Evolutionary conservation across 345 rosid species (phyloP), one percentile per base, ranked within the genome.

Genomic region (Hibiscus mutabilis): DNA sequence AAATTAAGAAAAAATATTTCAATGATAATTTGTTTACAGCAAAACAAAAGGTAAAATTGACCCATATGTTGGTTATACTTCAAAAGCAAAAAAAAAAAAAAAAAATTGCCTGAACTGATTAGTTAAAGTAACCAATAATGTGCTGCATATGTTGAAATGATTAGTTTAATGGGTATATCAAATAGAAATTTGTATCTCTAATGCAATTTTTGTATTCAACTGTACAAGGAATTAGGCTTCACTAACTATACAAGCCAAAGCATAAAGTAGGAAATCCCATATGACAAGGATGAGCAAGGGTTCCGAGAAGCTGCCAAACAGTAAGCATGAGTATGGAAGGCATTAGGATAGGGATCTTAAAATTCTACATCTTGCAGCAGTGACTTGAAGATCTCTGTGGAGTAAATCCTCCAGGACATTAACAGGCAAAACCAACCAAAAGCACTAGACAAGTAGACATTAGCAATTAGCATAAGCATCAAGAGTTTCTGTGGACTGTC

Each of bases 371-470:
- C 44, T 61, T 61, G 46, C 66, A 33, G 21, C 46, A 59, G 37
- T 27, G 40, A 60, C 19, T 15, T 27, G 40, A 27, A 60, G 40
- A 27, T 9, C 9, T 59, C 64, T 2, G 29, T 14, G 40, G 64
- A 29, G 29, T 4, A 27, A 60, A 60, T 7, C 64, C 21, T 6
- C 11, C 3, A 29, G 18, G 11, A 60, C 9, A 27, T 27, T 60
- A 25, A 29, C 64, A 24, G 64, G 40, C 29, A 60, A 60, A 40
- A 29, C 40, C 64, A 59, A 25, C 63, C 63, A 59, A 59, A 59
- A 58, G 18, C 62, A 29, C 13, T 60, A 61, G 66, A n/a, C 24
- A 24, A 16, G n/a, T 61, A 60, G 16, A 10, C 42, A 60, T 60
- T 33, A n/a, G 66, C 66, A 61, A 61, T 16, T n/a, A 33, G 66